Conservation (phyloP, 331 rosid genomes). For the Malus hybrid region DNA sequence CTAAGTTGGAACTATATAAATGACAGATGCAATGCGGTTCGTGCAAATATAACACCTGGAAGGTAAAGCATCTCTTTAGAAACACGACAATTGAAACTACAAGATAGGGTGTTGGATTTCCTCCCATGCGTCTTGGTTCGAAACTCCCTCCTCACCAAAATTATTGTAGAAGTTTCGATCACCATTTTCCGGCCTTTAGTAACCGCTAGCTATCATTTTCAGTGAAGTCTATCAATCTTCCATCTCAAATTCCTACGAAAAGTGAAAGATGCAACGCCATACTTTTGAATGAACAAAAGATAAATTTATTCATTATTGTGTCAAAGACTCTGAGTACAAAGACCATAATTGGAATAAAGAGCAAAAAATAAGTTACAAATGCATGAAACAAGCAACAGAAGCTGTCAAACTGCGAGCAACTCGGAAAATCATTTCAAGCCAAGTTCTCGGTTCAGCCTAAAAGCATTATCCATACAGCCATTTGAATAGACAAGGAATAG, state of each 20-base stretch:
- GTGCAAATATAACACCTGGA: neutral
- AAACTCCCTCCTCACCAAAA: too few relatives aligned
- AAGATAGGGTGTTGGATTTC: too few relatives aligned
- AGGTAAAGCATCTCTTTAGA: neutral
- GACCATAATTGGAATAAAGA: neutral
- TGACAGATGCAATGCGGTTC: neutral
- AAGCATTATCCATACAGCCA: conserved; percentile 1
- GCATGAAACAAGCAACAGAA: conserved; percentile 23
- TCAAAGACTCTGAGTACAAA: neutral
- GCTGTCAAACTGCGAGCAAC: conserved; percentile 18
- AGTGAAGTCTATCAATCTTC: too few relatives aligned
- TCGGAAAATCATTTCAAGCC: conserved; percentile 19
- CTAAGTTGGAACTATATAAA: neutral
- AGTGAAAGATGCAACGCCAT: neutral
- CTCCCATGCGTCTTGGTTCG: too few relatives aligned
- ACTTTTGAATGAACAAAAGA: neutral
- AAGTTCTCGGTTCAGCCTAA: conserved; percentile 15
- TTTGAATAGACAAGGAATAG: conserved; percentile 13
- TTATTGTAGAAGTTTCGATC: too few relatives aligned
- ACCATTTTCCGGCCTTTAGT: too few relatives aligned
- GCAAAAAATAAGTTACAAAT: conserved; percentile 9
- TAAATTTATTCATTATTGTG: conserved; percentile 4
- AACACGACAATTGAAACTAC: too few relatives aligned
- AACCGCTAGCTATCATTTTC: too few relatives aligned
- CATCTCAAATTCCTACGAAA: too few relatives aligned